Percentiles rank a stretch among this genome's conserved stretches.
phyloP scores from a whole-genome alignment of 257 asterid genomes.

The Scutellaria baicalensis region DNA sequence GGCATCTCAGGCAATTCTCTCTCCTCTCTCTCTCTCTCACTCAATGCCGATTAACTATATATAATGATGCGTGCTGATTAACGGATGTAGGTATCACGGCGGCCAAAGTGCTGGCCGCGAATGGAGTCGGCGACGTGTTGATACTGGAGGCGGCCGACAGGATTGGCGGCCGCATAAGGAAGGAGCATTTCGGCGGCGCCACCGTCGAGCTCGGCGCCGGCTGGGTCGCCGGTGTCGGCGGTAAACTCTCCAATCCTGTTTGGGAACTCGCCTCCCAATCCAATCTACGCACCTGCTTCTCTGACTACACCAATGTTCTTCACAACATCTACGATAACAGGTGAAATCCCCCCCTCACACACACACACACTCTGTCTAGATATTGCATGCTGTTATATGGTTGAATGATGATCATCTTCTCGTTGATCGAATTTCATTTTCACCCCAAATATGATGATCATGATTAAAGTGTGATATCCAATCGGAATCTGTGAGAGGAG shows the following conservation, averaged over 20 bases:
- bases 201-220: constrained; percentile 97
- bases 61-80: neutral
- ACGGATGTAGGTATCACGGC: constrained; percentile 61
- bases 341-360: constrained; percentile 21
- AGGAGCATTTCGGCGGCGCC: constrained; percentile 77
- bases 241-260: constrained; percentile 65
- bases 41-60: constrained; percentile 1
- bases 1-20: constrained; percentile 61
- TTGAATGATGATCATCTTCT: neutral
- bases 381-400: constrained; percentile 1
- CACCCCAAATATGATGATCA: neutral
- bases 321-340: constrained; percentile 84
- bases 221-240: constrained; percentile 98
- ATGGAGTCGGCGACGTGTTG: constrained; percentile 72
- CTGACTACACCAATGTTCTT: constrained; percentile 84
- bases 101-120: constrained; percentile 69
- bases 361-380: neutral
- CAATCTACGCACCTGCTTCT: constrained; percentile 80
- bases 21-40: neutral
- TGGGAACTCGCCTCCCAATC: constrained; percentile 79
- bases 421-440: neutral
- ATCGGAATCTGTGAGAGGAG: constrained; percentile 3
- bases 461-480: neutral
- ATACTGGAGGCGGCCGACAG: constrained; percentile 79
- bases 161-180: constrained; percentile 78